Base-by-base conservation (phyloP, 176 grass and related monocot genomes). In the Paspalum notatum region DNA sequence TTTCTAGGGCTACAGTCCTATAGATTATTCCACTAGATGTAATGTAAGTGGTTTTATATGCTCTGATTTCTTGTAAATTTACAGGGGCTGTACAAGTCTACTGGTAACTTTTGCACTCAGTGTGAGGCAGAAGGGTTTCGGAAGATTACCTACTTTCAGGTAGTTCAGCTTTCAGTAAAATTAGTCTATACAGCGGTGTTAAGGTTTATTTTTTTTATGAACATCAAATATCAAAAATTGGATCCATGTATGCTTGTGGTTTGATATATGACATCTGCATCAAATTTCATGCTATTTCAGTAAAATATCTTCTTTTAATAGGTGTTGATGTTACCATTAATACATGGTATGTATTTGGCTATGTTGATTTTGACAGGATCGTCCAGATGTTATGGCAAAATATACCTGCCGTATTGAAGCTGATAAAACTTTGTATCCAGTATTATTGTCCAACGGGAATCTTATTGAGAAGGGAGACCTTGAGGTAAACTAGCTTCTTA, bases 81-180 rank as follows among this genome's bases (percentile, higher is more conserved):
- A 37, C 78, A 99, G 96, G 96, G 96, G 22, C 71, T 99, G 54
- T 99, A 95, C 84, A 99, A 87, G 72, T 91, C 96, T 0, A 95
- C 96, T 74, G 88, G 90, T 50, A 94, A 95, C 76, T 99, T 99
- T 83, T 99, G 88, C 69, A 99, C 96, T 18, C 96, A 99, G 85
- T 99, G 96, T 87, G 96, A 99, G 77, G 96, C 96, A 40, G 96
- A 99, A 95, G 96, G 96, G 37, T 99, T 99, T 72, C 77, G 90
- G 59, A 98, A 99, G 83, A 99, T 99, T 63, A 99, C 96, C 15
- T 99, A 91, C 83, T 99, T 91, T 90, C 96, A 99, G 92, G 96
- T 88, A 88, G 76, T 41, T 58, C 18, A 46, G 18, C 9, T 79
- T 17, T 55, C 62, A 42, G 12, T 66, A 79, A 79, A 52, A 53